Evolutionary conservation across 2,329 filamentous ascomycete species (phyloP).

Genomic region (Exophiala bonariae): DNA sequence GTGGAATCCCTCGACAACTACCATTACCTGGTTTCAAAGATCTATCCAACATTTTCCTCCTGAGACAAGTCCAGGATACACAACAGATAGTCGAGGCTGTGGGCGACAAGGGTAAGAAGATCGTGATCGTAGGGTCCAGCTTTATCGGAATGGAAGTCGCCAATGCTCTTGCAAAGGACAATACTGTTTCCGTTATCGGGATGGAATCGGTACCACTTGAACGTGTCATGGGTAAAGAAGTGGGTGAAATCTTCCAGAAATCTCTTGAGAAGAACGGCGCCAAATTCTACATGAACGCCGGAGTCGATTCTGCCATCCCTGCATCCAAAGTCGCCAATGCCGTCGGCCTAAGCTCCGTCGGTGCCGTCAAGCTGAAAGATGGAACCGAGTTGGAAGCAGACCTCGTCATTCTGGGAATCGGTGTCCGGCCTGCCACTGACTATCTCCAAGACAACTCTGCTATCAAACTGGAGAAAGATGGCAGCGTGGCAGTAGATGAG

Average conservation of each 20-base stretch:
- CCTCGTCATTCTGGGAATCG: constrained; percentile 86
- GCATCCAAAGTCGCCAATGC: constrained; percentile 66
- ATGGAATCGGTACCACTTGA: constrained; percentile 86
- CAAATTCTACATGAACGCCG: constrained; percentile 80
- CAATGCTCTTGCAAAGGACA: constrained; percentile 75
- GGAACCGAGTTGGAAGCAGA: constrained; percentile 83
- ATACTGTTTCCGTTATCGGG: constrained; percentile 82
- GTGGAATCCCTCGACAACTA: constrained; percentile 72
- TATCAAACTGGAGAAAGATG: constrained; percentile 74
- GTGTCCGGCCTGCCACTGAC: constrained; percentile 80
- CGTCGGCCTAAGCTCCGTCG: constrained; percentile 52
- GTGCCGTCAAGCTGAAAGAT: constrained; percentile 79
- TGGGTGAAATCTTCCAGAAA: constrained; percentile 78
- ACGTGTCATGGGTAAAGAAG: constrained; percentile 76
- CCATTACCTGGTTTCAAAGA: constrained; percentile 85
- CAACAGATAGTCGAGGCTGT: constrained; percentile 77
- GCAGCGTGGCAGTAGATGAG: constrained; percentile 80
- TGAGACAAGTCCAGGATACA: constrained; percentile 75
- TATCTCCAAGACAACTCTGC: constrained; percentile 73
- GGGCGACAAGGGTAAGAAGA: constrained; percentile 78
- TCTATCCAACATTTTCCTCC: constrained; percentile 80
- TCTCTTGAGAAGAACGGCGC: constrained; percentile 81
- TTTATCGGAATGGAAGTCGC: constrained; percentile 99
- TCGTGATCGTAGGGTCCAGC: constrained; percentile 86
- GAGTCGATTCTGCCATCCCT: constrained; percentile 79